phyloP scores from a whole-genome alignment of 495 filamentous ascomycete species.

The Penicillium herquei region DNA sequence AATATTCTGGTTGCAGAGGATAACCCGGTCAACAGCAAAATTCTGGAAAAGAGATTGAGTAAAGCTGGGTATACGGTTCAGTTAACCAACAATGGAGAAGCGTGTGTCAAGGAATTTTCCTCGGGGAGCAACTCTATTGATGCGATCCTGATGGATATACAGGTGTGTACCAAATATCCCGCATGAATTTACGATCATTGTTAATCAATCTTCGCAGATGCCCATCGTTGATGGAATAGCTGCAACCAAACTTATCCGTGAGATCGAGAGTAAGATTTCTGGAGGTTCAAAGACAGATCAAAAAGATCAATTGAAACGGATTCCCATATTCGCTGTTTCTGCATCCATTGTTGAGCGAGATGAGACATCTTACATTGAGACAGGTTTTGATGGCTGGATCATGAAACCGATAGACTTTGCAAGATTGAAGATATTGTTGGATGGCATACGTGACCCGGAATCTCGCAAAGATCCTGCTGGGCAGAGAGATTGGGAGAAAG shows the following conservation, averaged over 20 bases:
- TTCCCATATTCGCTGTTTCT: conserved; percentile 85
- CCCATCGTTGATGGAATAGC: conserved; percentile 83
- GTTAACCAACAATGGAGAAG: conserved; percentile 77
- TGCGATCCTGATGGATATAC: conserved; percentile 90
- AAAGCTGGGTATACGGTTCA: conserved; percentile 70
- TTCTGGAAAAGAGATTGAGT: conserved; percentile 74
- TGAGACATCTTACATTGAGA: conserved; percentile 63
- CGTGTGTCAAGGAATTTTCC: conserved; percentile 67
- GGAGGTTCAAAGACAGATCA: conserved; percentile 17
- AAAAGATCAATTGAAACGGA: too few species aligned
- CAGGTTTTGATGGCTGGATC: conserved; percentile 88
- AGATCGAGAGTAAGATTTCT: conserved; percentile 59
- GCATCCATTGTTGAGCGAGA: conserved; percentile 74
- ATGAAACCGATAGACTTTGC: conserved; percentile 71
- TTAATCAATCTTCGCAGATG: conserved; percentile 58
- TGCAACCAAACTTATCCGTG: conserved; percentile 76
- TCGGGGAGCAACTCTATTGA: conserved; percentile 62
- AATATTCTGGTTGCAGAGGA: conserved; percentile 80
- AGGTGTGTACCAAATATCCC: conserved; percentile 47
- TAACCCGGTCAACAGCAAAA: conserved; percentile 83
- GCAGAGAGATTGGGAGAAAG: conserved; percentile 1
- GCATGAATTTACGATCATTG: neutral
- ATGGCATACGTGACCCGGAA: neutral
- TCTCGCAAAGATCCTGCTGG: neutral
- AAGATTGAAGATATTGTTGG: conserved; percentile 1